phyloP scores from a whole-genome alignment of 2,329 filamentous ascomycete species.

The Didymella exigua region DNA sequence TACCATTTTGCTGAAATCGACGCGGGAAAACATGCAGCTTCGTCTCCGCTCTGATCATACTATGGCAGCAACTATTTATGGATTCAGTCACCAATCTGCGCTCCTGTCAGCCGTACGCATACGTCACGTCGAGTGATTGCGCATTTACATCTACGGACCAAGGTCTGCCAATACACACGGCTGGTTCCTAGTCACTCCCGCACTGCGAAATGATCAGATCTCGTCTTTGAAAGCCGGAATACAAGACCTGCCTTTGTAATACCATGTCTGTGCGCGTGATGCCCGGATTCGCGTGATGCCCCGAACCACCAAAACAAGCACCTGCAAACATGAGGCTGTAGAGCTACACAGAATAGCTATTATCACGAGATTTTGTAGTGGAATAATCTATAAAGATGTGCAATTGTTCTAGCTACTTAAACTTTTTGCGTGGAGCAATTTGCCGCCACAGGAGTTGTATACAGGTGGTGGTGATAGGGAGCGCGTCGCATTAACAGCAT shows the following conservation, averaged over 20 bases:
- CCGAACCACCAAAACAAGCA: too few relatives aligned
- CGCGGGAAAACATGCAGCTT: background rate
- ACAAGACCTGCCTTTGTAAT: background rate
- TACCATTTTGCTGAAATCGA: background rate
- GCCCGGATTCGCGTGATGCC: too few relatives aligned
- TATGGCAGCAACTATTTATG: background rate
- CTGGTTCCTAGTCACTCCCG: background rate
- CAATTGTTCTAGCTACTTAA: too few relatives aligned
- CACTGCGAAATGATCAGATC: background rate
- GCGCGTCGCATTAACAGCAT: too few relatives aligned
- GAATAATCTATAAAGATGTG: too few relatives aligned
- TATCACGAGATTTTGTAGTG: too few relatives aligned
- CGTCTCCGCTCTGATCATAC: background rate
- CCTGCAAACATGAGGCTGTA: too few relatives aligned
- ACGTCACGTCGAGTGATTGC: background rate
- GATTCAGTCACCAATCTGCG: background rate
- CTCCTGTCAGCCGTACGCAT: background rate
- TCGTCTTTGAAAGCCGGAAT: background rate
- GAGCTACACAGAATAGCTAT: too few relatives aligned
- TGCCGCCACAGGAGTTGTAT: too few relatives aligned
- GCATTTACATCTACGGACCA: background rate
- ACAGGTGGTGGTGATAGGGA: too few relatives aligned
- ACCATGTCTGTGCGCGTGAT: too few relatives aligned
- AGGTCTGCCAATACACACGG: background rate
- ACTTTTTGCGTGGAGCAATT: too few relatives aligned